phyloP scores from a whole-genome alignment of 2,329 filamentous ascomycete genomes.

The Diplodia sapinea region DNA sequence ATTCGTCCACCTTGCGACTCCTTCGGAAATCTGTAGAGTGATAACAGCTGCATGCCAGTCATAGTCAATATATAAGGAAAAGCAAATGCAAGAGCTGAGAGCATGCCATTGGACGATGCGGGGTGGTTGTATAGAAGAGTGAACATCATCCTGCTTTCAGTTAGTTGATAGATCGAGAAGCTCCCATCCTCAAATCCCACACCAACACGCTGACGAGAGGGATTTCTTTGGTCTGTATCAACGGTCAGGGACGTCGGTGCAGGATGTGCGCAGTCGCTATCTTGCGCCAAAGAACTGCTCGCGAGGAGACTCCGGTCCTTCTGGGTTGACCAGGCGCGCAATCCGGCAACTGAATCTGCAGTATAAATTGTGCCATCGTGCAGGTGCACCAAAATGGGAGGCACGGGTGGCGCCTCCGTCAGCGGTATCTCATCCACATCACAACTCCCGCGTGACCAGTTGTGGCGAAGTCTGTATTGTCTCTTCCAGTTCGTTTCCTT shows the following conservation, averaged over 20 bases:
- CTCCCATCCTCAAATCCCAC: conserved; percentile 57
- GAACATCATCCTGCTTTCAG: conserved; percentile 55
- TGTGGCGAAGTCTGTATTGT: conserved; percentile 86
- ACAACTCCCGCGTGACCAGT: conserved; percentile 86
- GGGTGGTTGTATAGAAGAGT: conserved; percentile 63
- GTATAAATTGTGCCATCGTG: conserved; percentile 79
- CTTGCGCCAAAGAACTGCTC: conserved; percentile 41
- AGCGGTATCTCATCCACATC: conserved; percentile 78
- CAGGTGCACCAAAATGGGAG: conserved; percentile 75
- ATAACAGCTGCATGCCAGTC: conserved; percentile 74
- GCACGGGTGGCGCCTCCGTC: conserved; percentile 56
- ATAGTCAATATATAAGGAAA: conserved; percentile 81
- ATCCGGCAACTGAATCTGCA: conserved; percentile 69
- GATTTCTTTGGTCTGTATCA: conserved; percentile 50
- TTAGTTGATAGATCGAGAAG: conserved; percentile 67
- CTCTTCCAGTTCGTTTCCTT: conserved; percentile 77
- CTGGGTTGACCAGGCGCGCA: conserved; percentile 80
- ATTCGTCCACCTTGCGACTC: conserved; percentile 34
- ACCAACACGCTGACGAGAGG: conserved; percentile 43
- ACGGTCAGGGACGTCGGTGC: conserved; percentile 70
- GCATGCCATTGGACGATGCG: conserved; percentile 66
- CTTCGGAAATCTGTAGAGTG: conserved; percentile 71
- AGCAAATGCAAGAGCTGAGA: conserved; percentile 73
- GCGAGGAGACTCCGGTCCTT: conserved; percentile 64
- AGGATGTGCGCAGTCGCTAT: background rate